Evolutionary conservation across 106 monocot genomes (phyloP), one percentile per base, ranked within the genome.

Genomic region (Dioscorea zingiberensis): DNA sequence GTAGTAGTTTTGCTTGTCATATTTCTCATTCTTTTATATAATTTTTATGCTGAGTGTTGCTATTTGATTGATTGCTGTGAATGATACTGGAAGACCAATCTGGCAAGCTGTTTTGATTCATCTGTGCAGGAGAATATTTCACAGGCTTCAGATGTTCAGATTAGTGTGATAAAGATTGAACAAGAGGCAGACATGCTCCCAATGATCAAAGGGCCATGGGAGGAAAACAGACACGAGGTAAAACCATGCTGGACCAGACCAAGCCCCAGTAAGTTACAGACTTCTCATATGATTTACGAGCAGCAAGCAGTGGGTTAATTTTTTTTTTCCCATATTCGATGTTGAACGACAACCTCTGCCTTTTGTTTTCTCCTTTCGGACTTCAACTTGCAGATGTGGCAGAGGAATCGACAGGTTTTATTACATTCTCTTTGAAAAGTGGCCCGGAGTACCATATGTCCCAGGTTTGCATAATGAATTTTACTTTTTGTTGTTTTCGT

Each of bases 371-470:
- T 68, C 22, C 25, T 44, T 58, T 23, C 26, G 25, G 6, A 22
- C 8, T 65, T 59, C 0, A 38, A 21, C 28, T 14, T 74, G 27
- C 64, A 77, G 70, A 75, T 53, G 84, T 65, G 18, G 65, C 2
- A 22, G 67, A 83, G 28, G 55, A 63, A 30, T 76, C 85, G 2
- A 87, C 81, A 58, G 94, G 94, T 62, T 91, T 71, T 69, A 77
- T 95, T 69, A 81, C 85, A 69, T 91, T 95, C 65, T 91, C 94
- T 48, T 76, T 95, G 55, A 85, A 78, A n/a, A 76, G 45, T 67
- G 91, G 91, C 47, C 82, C 87, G 12, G 91, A 87, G 29, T 72
- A 88, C 62, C 94, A 95, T 58, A 47, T 91, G 17, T 85, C 85
- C 14, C 87, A 95, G 85, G 94, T 85, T 85, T 60, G 18, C 4